A percentile compares a stretch with the other conserved stretches of the same genome.
Evolutionary conservation across 495 filamentous ascomycete species (phyloP).

Genomic region (Paragyromitra xinjiangensis): DNA sequence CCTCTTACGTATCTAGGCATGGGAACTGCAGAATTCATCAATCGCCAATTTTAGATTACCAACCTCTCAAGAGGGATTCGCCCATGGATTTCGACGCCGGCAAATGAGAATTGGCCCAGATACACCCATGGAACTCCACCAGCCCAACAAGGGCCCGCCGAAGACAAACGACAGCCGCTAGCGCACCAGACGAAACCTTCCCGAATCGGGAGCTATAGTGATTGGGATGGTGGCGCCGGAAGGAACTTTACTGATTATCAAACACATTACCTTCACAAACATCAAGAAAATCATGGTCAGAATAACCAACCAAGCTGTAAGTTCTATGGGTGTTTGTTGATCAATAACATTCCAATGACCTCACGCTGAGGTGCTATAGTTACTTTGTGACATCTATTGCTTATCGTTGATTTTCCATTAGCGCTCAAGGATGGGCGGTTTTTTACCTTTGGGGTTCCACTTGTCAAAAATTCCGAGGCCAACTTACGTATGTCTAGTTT

Average conservation of each 20-base stretch:
- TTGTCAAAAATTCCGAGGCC: not conserved
- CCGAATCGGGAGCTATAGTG: not conserved
- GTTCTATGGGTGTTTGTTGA: not conserved
- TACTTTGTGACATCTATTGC: not conserved
- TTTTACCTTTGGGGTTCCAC: not conserved
- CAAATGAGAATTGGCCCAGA: slow-evolving; percentile 4
- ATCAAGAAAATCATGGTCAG: not conserved
- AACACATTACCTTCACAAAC: not conserved
- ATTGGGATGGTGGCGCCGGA: not conserved
- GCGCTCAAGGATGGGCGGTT: not conserved
- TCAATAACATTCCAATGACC: slow-evolving; percentile 7
- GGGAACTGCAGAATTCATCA: not conserved
- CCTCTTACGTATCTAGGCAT: not conserved
- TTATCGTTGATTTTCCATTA: not conserved
- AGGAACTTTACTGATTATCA: not conserved
- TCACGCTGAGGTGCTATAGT: not conserved
- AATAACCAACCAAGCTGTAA: not conserved
- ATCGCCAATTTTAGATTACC: slow-evolving; percentile 11
- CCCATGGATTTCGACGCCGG: not conserved
- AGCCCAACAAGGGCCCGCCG: no score
- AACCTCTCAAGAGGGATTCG: not conserved
- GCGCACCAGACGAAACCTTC: not conserved
- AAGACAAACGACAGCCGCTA: not conserved
- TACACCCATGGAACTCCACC: not conserved
- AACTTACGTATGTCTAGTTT: not conserved